Conservation (phyloP, 805 yeast species). For the Nakazawaea ambrosiae region DNA sequence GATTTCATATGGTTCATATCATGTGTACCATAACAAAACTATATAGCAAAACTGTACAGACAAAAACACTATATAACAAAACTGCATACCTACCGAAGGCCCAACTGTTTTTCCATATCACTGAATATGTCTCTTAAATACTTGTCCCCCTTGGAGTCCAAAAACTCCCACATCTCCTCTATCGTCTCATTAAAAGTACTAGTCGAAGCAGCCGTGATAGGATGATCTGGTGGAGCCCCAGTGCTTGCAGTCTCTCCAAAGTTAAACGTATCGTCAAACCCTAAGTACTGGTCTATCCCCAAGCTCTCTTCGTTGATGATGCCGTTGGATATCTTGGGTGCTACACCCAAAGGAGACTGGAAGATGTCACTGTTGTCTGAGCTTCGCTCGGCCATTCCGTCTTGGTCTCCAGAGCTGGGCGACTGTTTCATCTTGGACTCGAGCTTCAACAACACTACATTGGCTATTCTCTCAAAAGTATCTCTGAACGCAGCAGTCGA, state of each 20-base stretch:
- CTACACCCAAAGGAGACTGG: not conserved
- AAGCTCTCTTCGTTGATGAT: conserved; percentile 12
- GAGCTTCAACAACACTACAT: conserved; percentile 13
- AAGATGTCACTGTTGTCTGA: too few species aligned
- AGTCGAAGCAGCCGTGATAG: too few species aligned
- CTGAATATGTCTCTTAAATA: conserved; percentile 21
- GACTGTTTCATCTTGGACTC: too few species aligned
- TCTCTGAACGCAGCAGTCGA: conserved; percentile 21
- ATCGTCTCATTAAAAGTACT: conserved; percentile 7
- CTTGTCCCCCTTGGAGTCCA: conserved; percentile 23
- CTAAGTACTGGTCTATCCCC: conserved; percentile 15
- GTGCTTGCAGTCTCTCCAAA: too few species aligned
- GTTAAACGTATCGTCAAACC: conserved; percentile 4
- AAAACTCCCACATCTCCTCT: conserved; percentile 26
- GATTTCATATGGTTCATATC: too few species aligned
- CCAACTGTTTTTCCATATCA: conserved; percentile 20
- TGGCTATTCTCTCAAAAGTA: conserved; percentile 22
- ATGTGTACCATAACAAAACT: too few species aligned
- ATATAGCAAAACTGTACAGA: too few species aligned
- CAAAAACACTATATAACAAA: not conserved
- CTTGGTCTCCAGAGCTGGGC: too few species aligned
- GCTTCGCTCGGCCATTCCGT: too few species aligned
- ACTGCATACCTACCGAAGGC: not conserved
- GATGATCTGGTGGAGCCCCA: too few species aligned
- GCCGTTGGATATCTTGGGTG: conserved; percentile 2